Conservation (phyloP, 495 filamentous ascomycete species). For the Xylaria intraflava region DNA sequence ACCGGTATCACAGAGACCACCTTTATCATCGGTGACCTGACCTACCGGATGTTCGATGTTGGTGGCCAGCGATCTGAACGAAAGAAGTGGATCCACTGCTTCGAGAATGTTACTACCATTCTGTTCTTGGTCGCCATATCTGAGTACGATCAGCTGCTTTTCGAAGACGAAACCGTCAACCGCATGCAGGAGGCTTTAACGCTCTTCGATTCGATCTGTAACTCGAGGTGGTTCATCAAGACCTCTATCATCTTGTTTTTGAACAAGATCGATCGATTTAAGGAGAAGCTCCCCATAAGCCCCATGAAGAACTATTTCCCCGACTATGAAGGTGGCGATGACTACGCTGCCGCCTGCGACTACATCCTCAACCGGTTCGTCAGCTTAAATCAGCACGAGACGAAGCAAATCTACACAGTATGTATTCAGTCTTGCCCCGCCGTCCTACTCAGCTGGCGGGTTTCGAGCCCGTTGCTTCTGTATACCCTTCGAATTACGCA, state of each 20-base stretch:
- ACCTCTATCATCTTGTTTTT: constrained; percentile 98
- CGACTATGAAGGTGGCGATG: constrained; percentile 91
- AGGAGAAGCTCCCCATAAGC: constrained; percentile 98
- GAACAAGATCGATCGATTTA: constrained; percentile 99
- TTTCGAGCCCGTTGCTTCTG: background rate
- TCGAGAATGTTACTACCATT: constrained; percentile 98
- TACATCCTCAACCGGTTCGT: constrained; percentile 98
- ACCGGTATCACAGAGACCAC: constrained; percentile 99
- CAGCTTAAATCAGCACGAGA: constrained; percentile 94
- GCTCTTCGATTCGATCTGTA: constrained; percentile 98
- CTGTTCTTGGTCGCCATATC: constrained; percentile 98
- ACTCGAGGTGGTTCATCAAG: constrained; percentile 99
- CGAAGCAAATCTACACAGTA: constrained; percentile 94
- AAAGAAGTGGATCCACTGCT: constrained; percentile 99
- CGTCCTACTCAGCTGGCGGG: background rate
- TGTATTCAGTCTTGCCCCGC: background rate
- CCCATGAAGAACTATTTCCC: constrained; percentile 99
- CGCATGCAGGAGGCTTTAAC: constrained; percentile 99
- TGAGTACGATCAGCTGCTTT: constrained; percentile 96
- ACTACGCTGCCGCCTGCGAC: constrained; percentile 89
- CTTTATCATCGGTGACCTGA: constrained; percentile 95
- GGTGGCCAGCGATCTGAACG: constrained; percentile 97
- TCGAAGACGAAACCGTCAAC: constrained; percentile 92
- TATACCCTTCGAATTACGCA: background rate
- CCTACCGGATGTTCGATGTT: constrained; percentile 99